phyloP scores from a whole-genome alignment of 202 grass and related monocot species.

The Elaeis oleifera region DNA sequence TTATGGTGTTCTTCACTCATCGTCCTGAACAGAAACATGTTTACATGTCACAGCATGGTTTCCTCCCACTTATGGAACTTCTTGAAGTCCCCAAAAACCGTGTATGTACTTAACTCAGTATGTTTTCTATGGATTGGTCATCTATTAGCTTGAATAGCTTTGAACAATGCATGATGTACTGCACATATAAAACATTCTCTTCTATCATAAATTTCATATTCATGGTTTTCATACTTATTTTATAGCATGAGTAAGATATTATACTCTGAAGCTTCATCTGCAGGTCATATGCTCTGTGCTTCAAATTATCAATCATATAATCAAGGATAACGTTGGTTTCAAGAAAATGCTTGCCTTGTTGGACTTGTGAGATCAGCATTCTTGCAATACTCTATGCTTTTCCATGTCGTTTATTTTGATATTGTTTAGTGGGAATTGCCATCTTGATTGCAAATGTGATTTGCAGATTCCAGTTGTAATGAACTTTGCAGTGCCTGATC shows the following conservation, averaged over 20 bases:
- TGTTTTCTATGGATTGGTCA: constrained; percentile 8
- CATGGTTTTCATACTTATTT: no score
- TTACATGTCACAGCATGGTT: constrained; percentile 86
- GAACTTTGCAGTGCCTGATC: constrained; percentile 68
- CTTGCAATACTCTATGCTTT: constrained; percentile 19
- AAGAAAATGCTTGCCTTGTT: constrained; percentile 98
- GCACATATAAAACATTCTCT: no score
- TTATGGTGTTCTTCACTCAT: constrained; percentile 64
- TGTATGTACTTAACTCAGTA: constrained; percentile 44
- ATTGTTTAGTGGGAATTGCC: constrained; percentile 2
- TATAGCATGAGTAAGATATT: background rate
- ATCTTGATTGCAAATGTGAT: constrained; percentile 21
- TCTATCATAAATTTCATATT: no score
- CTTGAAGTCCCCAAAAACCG: constrained; percentile 83
- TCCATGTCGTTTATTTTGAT: constrained; percentile 29
- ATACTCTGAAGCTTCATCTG: constrained; percentile 9
- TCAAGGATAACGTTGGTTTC: constrained; percentile 75
- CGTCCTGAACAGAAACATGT: constrained; percentile 81
- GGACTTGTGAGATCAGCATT: constrained; percentile 70
- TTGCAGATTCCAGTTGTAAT: constrained; percentile 88
- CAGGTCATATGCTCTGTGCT: constrained; percentile 85
- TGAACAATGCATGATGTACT: background rate
- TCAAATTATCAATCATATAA: constrained; percentile 89
- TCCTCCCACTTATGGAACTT: constrained; percentile 89
- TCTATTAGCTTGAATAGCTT: background rate